phyloP scores from a whole-genome alignment of 1,284 basidiomycete species.

The Cutaneotrichosporon arboriforme region DNA sequence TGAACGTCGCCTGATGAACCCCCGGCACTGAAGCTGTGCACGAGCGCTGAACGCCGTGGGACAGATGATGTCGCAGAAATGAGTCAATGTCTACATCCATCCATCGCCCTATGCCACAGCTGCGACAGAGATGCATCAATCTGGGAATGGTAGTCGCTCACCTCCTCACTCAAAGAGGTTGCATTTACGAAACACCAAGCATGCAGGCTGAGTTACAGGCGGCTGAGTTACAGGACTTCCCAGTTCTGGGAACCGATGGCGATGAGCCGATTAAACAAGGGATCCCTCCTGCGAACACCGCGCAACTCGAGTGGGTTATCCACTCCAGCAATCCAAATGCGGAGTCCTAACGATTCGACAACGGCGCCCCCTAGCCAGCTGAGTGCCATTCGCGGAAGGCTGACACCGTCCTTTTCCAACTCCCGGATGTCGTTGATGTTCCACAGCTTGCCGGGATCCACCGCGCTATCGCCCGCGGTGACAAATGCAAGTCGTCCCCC shows the following conservation, averaged over 20 bases:
- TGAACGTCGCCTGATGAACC: no score
- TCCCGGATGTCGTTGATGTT: conserved; percentile 6
- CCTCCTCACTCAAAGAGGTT: no score
- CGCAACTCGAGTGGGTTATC: not conserved
- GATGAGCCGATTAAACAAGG: conserved; percentile 48
- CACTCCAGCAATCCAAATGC: conserved; percentile 16
- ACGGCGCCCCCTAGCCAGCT: conserved; percentile 47
- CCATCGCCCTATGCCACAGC: no score
- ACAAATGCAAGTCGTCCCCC: not conserved
- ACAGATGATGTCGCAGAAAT: no score
- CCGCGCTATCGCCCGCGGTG: not conserved
- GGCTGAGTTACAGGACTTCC: conserved; percentile 48
- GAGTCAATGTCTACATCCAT: no score
- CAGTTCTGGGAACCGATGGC: conserved; percentile 48
- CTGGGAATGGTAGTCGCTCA: no score
- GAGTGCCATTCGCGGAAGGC: conserved; percentile 46
- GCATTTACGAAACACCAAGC: no score
- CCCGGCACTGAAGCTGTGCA: no score
- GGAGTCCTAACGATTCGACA: conserved; percentile 46
- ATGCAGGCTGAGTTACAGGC: no score
- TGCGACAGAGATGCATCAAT: no score
- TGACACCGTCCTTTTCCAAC: conserved; percentile 25
- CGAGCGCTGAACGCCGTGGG: no score
- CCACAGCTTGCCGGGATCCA: not conserved
- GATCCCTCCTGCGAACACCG: conserved; percentile 35